Base-by-base conservation (phyloP, 148 eudicot species). In the Camellia japonica region DNA sequence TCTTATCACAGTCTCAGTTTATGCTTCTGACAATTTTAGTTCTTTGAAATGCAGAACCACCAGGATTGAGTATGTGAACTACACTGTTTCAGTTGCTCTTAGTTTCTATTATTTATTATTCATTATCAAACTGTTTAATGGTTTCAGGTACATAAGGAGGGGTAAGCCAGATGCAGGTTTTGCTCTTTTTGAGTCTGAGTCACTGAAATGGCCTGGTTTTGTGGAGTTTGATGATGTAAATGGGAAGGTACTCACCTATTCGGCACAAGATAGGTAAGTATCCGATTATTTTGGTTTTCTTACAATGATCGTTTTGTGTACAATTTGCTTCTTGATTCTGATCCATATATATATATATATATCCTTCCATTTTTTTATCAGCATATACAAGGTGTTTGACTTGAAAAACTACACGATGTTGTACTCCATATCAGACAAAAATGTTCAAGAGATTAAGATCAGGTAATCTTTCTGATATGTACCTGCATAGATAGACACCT, bases 191-290 rank as follows among this genome's bases (percentile, higher is more conserved):
- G 99, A 96, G 89, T 90, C 97, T 0, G 99, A 96, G 83, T 96
- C 99, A 13, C 80, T 96, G 82, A 96, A 96, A 82, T 96, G 99
- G 99, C 99, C 99, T 38, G 98, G 99, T 42, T 96, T 96, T 92
- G 99, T 96, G 43, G 99, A 96, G 86, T 96, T 93, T 83, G 98
- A 96, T 90, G 98, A 96, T 83, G 98, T 96, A 30, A 96, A 93
- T 74, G 97, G 97, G 68, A 93, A 93, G 85, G 95, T 93, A 72
- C 95, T 91, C 68, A 93, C 97, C 49, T 91, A 91, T 76, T 93
- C 97, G 79, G 95, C 95, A 79, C 93, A 93, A 71, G 95, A 91
- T 84, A 91, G 95, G 97, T 89, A 86, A 80, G 20, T 18, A 10
- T 41, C 68, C 2, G 5, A 74, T 38, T 49, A n/a, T 18, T 19